These are phyloP conservation scores for Xylariomycetidae sp. DNA, from an alignment of 2,329 filamentous ascomycete species.

Conservation along the genomic window DNA sequence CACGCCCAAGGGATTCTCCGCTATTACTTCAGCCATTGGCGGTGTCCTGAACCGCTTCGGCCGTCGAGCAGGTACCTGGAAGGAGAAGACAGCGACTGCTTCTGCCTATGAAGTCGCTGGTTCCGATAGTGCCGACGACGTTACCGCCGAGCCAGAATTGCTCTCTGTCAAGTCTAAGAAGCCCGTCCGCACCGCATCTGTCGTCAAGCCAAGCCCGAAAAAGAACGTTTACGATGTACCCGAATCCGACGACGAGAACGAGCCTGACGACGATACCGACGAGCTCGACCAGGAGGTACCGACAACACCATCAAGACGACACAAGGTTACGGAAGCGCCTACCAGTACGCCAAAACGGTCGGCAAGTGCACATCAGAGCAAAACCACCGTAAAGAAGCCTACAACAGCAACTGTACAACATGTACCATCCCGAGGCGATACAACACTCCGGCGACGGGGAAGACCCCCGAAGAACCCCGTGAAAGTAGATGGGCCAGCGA, in stretches of 20 bases:
- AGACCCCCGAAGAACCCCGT: constrained; percentile 13
- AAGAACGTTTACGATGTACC: constrained; percentile 23
- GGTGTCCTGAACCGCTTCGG: constrained; percentile 7
- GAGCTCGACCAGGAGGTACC: constrained; percentile 7
- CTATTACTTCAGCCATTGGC: constrained; percentile 19
- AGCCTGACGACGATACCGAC: constrained; percentile 1
- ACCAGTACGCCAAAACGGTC: constrained; percentile 2
- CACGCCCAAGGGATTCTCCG: constrained; percentile 17
- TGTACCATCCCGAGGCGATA: not conserved
- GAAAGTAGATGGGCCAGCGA: constrained; percentile 3
- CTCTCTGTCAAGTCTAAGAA: constrained; percentile 12
- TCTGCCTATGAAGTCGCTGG: constrained; percentile 16
- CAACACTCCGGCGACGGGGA: constrained; percentile 16
- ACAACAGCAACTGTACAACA: not conserved
- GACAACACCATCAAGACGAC: constrained; percentile 11
- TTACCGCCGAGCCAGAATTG: constrained; percentile 2
- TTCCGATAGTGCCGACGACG: constrained; percentile 12
- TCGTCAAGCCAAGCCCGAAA: constrained; percentile 3
- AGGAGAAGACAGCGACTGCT: constrained; percentile 6
- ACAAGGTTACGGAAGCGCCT: constrained; percentile 1
- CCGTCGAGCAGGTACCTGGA: constrained; percentile 5
- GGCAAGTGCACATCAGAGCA: constrained; percentile 1
- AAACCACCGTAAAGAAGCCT: constrained; percentile 1
- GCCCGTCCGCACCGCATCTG: constrained; percentile 2
- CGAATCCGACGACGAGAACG: constrained; percentile 22